Conservation (phyloP, 1,139 yeast species). For the Diutina scorzettiae region DNA sequence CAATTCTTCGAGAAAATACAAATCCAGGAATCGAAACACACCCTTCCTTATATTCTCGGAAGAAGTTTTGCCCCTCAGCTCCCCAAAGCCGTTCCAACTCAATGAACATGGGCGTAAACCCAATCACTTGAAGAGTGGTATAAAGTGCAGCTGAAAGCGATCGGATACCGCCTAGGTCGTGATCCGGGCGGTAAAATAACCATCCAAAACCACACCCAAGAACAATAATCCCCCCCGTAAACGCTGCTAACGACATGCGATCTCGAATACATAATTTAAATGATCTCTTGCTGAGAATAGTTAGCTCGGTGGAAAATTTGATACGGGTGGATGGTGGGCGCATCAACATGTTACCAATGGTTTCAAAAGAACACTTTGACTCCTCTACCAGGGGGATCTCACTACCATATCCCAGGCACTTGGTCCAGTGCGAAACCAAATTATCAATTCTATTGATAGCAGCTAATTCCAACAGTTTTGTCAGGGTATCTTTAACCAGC, state of each 20-base stretch:
- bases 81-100: slow-evolving; percentile 67
- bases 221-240: slow-evolving; percentile 41
- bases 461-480: slow-evolving; percentile 27
- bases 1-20: slow-evolving; percentile 52
- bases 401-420: not conserved
- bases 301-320: slow-evolving; percentile 28
- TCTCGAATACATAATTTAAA: slow-evolving; percentile 48
- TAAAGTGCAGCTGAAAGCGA: slow-evolving; percentile 54
- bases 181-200: slow-evolving; percentile 59
- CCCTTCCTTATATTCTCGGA: slow-evolving; percentile 66
- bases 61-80: slow-evolving; percentile 56
- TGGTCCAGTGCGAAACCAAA: slow-evolving; percentile 42
- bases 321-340: not conserved
- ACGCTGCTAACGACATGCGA: slow-evolving; percentile 39
- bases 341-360: not conserved
- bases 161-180: slow-evolving; percentile 55
- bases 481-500: slow-evolving; percentile 54
- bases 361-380: not conserved
- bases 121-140: slow-evolving; percentile 52
- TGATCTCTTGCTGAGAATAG: slow-evolving; percentile 44
- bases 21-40: slow-evolving; percentile 58
- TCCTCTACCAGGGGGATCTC: not conserved
- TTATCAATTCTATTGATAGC: slow-evolving; percentile 32
- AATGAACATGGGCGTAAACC: slow-evolving; percentile 55
- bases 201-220: slow-evolving; percentile 61